These are phyloP conservation scores for Pyricularia pennisetigena DNA, from an alignment of 2,329 filamentous ascomycete genomes.

Conservation along the genomic window DNA sequence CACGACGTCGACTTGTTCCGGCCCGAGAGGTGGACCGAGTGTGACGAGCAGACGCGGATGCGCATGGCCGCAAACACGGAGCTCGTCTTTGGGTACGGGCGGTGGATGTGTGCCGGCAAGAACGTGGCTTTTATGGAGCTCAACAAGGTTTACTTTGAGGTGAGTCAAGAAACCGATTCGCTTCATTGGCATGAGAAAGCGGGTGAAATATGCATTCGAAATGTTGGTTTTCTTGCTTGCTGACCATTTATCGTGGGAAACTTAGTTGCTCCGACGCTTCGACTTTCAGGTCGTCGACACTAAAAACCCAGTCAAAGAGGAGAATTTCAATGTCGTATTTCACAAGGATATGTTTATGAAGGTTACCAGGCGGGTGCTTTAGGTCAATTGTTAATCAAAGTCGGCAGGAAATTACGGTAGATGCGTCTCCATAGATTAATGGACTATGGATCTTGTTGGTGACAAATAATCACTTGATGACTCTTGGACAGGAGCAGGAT, in stretches of 20 bases:
- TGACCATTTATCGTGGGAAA: neutral
- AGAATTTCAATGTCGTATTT: conserved; percentile 18
- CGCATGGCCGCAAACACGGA: conserved; percentile 14
- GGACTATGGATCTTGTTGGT: no score
- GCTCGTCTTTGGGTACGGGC: conserved; percentile 26
- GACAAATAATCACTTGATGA: no score
- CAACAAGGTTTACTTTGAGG: conserved; percentile 30
- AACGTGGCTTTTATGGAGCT: conserved; percentile 30
- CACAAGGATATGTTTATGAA: conserved; percentile 19
- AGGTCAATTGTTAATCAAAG: neutral
- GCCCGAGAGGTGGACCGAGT: conserved; percentile 6
- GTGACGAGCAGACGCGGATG: neutral
- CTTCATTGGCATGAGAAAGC: neutral
- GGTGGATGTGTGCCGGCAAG: conserved; percentile 30
- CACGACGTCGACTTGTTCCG: conserved; percentile 5
- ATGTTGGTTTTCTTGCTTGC: neutral
- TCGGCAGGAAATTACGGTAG: no score
- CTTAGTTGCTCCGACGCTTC: conserved; percentile 14
- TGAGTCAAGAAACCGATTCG: conserved; percentile 15
- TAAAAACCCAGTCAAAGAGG: conserved; percentile 10
- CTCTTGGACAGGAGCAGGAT: no score
- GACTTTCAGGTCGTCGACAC: conserved; percentile 20
- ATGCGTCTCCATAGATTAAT: no score
- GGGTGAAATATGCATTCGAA: neutral
- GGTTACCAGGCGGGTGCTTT: conserved; percentile 9